These are phyloP conservation scores for Neurospora sp. DNA, from an alignment of 495 filamentous ascomycete species.

Conservation along the genomic window DNA sequence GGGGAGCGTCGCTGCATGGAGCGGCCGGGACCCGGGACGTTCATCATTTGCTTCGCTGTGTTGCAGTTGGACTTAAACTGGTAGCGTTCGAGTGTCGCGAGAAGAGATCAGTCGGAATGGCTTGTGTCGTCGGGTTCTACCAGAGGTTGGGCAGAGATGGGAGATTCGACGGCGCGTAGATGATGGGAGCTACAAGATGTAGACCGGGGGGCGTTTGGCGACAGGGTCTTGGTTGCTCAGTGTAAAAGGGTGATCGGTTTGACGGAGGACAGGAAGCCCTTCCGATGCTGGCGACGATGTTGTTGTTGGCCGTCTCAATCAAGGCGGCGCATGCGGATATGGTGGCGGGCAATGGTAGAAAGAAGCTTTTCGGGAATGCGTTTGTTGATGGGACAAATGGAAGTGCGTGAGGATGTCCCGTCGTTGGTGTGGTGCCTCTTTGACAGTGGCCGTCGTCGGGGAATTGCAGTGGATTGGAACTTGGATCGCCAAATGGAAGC, in stretches of 20 bases:
- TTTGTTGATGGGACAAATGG: neutral
- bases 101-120: neutral
- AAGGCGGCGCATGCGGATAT: neutral
- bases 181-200: neutral
- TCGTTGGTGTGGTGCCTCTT: neutral
- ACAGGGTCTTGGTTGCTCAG: neutral
- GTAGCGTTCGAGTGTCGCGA: neutral
- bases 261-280: neutral
- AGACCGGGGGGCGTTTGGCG: neutral
- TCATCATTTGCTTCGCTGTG: conserved; percentile 19
- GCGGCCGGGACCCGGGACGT: conserved; percentile 27
- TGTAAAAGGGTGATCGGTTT: neutral
- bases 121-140: neutral
- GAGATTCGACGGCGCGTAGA: neutral
- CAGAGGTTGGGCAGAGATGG: neutral
- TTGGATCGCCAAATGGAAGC: neutral
- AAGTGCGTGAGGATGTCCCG: neutral
- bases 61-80: neutral
- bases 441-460: neutral
- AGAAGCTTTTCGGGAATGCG: neutral
- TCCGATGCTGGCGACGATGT: neutral
- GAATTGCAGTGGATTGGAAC: neutral
- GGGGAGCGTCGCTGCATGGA: conserved; percentile 37
- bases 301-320: neutral
- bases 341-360: neutral